A percentile compares a stretch with the other conserved stretches of the same genome.
phyloP scores from a whole-genome alignment of 129 eudicot species.

The Sambucus nigra region DNA sequence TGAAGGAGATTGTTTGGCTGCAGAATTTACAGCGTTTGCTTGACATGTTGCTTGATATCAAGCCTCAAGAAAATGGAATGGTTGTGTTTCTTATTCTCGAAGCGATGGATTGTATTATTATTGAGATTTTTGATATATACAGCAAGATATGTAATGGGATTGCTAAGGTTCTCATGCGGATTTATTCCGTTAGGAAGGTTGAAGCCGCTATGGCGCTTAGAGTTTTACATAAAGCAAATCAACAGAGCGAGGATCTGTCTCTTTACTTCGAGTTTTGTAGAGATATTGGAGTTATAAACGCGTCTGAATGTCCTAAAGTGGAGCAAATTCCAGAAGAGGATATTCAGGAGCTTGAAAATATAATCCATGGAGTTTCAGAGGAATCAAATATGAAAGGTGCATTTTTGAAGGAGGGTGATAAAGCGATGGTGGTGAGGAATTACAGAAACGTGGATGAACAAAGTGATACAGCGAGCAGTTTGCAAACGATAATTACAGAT shows the following conservation, averaged over 20 bases:
- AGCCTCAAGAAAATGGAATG: constrained; percentile 17
- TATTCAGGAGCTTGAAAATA: constrained; percentile 39
- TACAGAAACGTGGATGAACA: background rate
- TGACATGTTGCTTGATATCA: constrained; percentile 41
- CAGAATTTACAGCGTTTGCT: constrained; percentile 52
- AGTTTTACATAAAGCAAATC: constrained; percentile 36
- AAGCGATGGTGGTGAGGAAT: constrained; percentile 12
- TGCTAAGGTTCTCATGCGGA: constrained; percentile 18
- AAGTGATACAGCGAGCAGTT: constrained; percentile 14
- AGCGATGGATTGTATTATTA: constrained; percentile 64
- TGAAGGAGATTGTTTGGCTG: constrained; percentile 33
- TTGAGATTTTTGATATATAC: constrained; percentile 54
- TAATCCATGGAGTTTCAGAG: constrained; percentile 19
- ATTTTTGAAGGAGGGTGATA: constrained; percentile 17
- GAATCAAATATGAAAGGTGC: background rate
- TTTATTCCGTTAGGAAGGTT: constrained; percentile 27
- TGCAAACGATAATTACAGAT: constrained; percentile 43
- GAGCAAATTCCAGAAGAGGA: constrained; percentile 37
- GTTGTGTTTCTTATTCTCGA: constrained; percentile 39
- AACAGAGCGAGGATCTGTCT: constrained; percentile 42
- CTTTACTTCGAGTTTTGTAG: constrained; percentile 38
- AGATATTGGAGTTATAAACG: constrained; percentile 47
- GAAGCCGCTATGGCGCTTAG: constrained; percentile 47
- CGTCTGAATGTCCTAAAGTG: constrained; percentile 38
- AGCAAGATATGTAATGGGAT: constrained; percentile 54